Evolutionary conservation across 139 green algal species (phyloP).

Genomic region (Ettlia oleoabundans): DNA sequence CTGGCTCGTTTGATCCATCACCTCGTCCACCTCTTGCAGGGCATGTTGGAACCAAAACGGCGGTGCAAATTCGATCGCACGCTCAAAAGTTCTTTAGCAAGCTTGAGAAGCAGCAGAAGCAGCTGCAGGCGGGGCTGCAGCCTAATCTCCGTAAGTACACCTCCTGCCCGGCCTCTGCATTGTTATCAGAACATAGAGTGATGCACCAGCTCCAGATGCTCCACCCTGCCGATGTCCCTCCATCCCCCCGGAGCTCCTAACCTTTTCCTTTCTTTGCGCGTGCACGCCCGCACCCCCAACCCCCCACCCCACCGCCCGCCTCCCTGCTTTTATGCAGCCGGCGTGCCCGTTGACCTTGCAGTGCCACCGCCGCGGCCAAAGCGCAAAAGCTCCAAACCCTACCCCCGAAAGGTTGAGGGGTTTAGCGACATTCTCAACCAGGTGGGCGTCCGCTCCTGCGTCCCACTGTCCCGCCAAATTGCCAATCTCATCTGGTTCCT

Average conservation of each 20-base stretch:
- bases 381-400: constrained; percentile 79
- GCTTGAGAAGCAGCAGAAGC: constrained; percentile 65
- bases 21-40: constrained; percentile 60
- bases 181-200: neutral
- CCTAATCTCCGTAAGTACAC: constrained; percentile 23
- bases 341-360: constrained; percentile 54
- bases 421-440: constrained; percentile 11
- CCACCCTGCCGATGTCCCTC: too few species aligned
- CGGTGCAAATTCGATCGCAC: constrained; percentile 95
- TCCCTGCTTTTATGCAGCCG: constrained; percentile 4
- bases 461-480: too few species aligned
- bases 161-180: too few species aligned
- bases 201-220: neutral
- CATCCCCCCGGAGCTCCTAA: neutral
- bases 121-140: constrained; percentile 31
- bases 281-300: neutral
- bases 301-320: neutral
- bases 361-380: constrained; percentile 92
- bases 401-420: constrained; percentile 72
- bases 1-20: neutral
- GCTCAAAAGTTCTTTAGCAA: constrained; percentile 96
- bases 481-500: too few species aligned
- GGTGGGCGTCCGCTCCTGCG: too few species aligned
- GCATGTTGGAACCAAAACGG: constrained; percentile 93
- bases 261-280: neutral